These are phyloP conservation scores for Phytophthora cactorum DNA, from an alignment of 352 stramenopile species.

Conservation along the genomic window DNA sequence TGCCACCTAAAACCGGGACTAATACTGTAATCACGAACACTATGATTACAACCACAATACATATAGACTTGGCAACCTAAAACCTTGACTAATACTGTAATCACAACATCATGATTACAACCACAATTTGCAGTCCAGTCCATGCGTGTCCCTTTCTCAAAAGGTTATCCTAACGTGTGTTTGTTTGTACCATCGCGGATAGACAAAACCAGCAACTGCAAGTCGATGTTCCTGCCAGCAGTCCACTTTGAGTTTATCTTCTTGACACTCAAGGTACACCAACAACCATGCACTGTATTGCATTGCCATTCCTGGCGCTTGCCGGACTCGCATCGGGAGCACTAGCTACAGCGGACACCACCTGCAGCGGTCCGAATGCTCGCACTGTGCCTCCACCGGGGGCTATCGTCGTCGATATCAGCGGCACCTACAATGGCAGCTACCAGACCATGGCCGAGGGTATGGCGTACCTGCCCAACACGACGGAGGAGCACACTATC, in stretches of 20 bases:
- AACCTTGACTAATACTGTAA: no score
- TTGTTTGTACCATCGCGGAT: no score
- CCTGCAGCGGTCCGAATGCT: conserved; percentile 15
- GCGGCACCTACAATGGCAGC: conserved; percentile 5
- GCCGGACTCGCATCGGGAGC: background rate
- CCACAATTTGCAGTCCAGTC: no score
- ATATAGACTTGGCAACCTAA: no score
- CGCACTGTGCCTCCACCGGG: conserved; percentile 8
- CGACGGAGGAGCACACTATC: conserved; percentile 13
- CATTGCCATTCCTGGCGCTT: background rate
- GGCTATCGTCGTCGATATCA: conserved; percentile 16
- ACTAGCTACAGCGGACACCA: background rate
- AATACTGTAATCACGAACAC: no score
- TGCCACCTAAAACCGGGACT: no score
- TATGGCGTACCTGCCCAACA: conserved; percentile 6
- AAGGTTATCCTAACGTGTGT: no score
- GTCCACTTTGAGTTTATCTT: background rate
- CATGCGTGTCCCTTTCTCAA: no score
- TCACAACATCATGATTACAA: no score
- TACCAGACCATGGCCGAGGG: conserved; percentile 13
- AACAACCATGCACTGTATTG: background rate
- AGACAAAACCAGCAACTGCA: no score
- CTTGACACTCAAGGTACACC: background rate
- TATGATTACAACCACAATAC: no score
- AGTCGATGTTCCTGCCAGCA: no score